Evolutionary conservation across 2,329 filamentous ascomycete genomes (phyloP), one percentile per base, ranked within the genome.

Genomic region (Diaporthe sp.): DNA sequence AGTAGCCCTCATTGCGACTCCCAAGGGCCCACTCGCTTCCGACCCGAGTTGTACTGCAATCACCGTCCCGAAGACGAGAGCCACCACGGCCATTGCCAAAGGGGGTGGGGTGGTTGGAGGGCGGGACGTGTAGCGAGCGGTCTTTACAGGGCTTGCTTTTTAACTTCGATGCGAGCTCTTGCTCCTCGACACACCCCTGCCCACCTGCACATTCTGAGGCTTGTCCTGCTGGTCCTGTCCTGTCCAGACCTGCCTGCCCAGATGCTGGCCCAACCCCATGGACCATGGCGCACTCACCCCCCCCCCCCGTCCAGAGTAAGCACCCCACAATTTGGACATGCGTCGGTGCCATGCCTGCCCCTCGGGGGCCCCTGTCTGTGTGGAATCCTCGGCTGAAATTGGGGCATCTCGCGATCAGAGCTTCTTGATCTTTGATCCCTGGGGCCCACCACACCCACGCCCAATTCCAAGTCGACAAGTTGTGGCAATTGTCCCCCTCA

Each of bases 241-340:
- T 13, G 61, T 49, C 42, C 53, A 17, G 57, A 37, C 39, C 34
- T 39, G 46, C n/a, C 57, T 62, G 57, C 58, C 58, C 57, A 55
- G 71, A 55, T 57, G 58, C 34, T 65, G 58, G 59, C 17, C 37
- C 37, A 39, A 31, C 42, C 34, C 57, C 68, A 49, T 58, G 51
- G 28, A 49, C 51, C 46, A 59, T 72, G 46, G 57, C 55, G 31
- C 61, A 46, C 53, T 22, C 22, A 25, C 19, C 37, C 22, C 31
- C 19, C 37, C 19, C 55, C 31, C 25, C 22, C 34, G 58, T 34
- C 46, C 31, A 65, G 58, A 42, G 46, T 46, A 65, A 61, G 61
- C 71, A 69, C 49, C 65, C 74, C 72, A 74, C 72, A 74, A 71
- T 51, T 70, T 37, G 57, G 53, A 62, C 65, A 55, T 71, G 74